Percentiles rank a stretch among this genome's conserved stretches.
Evolutionary conservation across 2,329 filamentous ascomycete species (phyloP).

Genomic region (Aspergillus unguis): DNA sequence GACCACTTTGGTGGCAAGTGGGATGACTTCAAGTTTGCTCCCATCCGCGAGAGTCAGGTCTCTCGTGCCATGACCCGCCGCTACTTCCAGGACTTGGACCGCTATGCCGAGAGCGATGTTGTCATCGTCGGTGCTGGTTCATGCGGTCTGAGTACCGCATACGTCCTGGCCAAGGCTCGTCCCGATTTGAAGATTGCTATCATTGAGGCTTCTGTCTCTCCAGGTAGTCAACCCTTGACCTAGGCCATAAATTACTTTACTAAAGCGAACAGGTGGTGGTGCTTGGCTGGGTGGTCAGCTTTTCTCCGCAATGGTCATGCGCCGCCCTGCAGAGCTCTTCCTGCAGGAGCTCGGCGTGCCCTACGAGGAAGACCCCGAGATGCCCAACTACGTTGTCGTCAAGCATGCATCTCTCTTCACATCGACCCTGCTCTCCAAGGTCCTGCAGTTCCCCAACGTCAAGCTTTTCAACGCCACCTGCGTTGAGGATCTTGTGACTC

Average conservation of each 20-base stretch:
- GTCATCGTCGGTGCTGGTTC: constrained; percentile 90
- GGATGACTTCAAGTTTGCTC: constrained; percentile 76
- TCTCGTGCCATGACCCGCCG: constrained; percentile 89
- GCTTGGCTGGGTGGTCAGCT: constrained; percentile 93
- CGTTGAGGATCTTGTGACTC: constrained; percentile 89
- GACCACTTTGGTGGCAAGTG: constrained; percentile 71
- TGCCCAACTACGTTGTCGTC: constrained; percentile 84
- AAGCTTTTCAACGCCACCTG: constrained; percentile 96
- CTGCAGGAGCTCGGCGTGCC: constrained; percentile 75
- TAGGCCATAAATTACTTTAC: neutral
- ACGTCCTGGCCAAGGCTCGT: constrained; percentile 75
- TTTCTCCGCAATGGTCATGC: constrained; percentile 93
- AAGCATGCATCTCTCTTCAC: constrained; percentile 94
- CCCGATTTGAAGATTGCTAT: constrained; percentile 91
- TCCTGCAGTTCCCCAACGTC: constrained; percentile 80
- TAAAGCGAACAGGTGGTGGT: constrained; percentile 61
- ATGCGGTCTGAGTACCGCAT: constrained; percentile 80
- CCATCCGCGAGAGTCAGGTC: constrained; percentile 88
- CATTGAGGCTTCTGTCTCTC: constrained; percentile 81
- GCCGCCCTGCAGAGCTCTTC: constrained; percentile 85
- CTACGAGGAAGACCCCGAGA: constrained; percentile 84
- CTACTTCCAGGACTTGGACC: constrained; percentile 87
- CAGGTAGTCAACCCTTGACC: constrained; percentile 41
- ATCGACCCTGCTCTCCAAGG: constrained; percentile 77
- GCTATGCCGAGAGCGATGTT: constrained; percentile 86